Percentiles rank a stretch among this genome's conserved stretches.
phyloP scores from a whole-genome alignment of 2,329 filamentous ascomycete genomes.

The Aspergillus felis region DNA sequence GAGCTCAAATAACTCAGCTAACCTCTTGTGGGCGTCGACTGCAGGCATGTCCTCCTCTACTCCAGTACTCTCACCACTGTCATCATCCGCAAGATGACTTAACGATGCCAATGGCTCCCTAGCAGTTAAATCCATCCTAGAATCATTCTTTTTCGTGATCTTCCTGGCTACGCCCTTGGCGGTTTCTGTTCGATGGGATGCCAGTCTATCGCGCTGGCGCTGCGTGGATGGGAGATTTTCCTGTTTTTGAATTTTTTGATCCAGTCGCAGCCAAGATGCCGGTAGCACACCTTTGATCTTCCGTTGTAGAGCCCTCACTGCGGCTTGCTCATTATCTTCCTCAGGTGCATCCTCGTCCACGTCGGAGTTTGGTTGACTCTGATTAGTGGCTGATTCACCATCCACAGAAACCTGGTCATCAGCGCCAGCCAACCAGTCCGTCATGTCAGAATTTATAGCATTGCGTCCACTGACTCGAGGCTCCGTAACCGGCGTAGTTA shows the following conservation, averaged over 20 bases:
- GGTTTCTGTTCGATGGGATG: conserved; percentile 19
- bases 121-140: conserved; percentile 10
- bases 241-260: conserved; percentile 33
- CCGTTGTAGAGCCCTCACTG: conserved; percentile 34
- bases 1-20: conserved; percentile 17
- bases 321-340: conserved; percentile 17
- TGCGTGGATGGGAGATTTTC: conserved; percentile 14
- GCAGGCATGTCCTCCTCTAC: background rate
- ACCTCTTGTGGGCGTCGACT: conserved; percentile 8
- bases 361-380: conserved; percentile 13
- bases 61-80: conserved; percentile 17
- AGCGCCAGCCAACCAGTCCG: conserved; percentile 13
- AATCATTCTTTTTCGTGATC: conserved; percentile 22
- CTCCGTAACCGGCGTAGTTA: conserved; percentile 24
- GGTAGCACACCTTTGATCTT: conserved; percentile 47
- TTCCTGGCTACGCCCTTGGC: conserved; percentile 34
- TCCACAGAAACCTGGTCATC: conserved; percentile 13
- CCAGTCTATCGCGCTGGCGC: conserved; percentile 17
- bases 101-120: conserved; percentile 13
- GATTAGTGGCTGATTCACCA: conserved; percentile 13
- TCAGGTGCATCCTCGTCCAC: conserved; percentile 7
- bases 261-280: conserved; percentile 45
- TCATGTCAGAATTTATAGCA: conserved; percentile 10
- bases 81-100: conserved; percentile 26
- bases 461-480: conserved; percentile 16